Evolutionary conservation across 1,284 basidiomycete genomes (phyloP).

Genomic region (Cryptococcus depauperatus): DNA sequence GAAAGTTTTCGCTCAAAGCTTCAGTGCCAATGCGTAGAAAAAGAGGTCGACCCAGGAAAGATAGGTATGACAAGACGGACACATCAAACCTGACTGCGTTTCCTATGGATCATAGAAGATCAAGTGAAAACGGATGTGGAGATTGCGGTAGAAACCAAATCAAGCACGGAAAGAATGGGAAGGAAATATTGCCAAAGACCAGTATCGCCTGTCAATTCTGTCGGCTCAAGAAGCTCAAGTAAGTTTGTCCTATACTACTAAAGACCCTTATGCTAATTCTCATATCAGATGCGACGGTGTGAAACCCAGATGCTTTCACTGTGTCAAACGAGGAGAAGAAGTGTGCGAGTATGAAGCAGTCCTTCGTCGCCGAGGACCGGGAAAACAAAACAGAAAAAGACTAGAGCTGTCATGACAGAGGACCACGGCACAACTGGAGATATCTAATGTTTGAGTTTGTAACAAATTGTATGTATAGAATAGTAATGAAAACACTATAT

Average conservation of each 20-base stretch:
- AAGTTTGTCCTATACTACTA: not conserved
- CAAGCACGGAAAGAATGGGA: not conserved
- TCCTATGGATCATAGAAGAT: not conserved
- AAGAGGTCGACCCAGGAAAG: not conserved
- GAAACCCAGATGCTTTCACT: not conserved
- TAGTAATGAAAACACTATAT: no score
- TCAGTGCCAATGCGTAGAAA: not conserved
- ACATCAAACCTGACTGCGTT: not conserved
- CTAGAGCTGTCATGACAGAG: no score
- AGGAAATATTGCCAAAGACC: not conserved
- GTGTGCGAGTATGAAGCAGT: not conserved
- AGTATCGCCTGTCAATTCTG: not conserved
- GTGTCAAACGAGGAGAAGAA: not conserved
- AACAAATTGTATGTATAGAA: no score
- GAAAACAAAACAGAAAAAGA: constrained; percentile 2
- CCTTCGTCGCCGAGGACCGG: not conserved
- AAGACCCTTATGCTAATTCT: not conserved
- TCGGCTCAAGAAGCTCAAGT: not conserved
- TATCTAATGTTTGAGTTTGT: no score
- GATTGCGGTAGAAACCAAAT: not conserved
- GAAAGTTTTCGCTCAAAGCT: no score
- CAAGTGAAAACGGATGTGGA: not conserved
- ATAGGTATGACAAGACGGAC: not conserved
- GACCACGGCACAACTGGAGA: no score
- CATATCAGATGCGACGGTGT: not conserved